Conservation (phyloP, 2,329 filamentous ascomycete genomes). For the Pseudopyricularia javanii region DNA sequence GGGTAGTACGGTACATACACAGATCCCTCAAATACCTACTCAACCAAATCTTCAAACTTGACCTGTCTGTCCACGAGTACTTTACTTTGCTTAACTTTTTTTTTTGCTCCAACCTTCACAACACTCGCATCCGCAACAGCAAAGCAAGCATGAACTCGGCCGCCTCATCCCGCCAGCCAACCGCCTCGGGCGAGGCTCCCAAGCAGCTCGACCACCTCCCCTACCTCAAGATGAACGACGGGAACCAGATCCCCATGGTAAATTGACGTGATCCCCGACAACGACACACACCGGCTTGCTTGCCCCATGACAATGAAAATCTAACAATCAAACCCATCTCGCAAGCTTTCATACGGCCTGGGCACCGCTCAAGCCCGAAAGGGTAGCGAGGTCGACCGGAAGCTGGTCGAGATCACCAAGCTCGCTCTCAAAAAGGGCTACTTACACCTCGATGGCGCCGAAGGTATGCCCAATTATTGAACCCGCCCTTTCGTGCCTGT, state of each 20-base stretch:
- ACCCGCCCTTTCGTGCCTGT: neutral
- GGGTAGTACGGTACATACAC: neutral
- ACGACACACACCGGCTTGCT: too few species aligned
- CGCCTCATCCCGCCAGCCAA: conserved; percentile 22
- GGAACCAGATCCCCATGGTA: conserved; percentile 59
- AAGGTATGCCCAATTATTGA: conserved; percentile 31
- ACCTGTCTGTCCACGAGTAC: too few species aligned
- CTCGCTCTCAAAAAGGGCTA: conserved; percentile 59
- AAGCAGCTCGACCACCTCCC: conserved; percentile 35
- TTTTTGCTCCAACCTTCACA: neutral
- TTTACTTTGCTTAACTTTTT: too few species aligned
- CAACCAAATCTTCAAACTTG: too few species aligned
- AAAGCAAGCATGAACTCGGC: conserved; percentile 28
- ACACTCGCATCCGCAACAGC: neutral
- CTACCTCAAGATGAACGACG: conserved; percentile 59
- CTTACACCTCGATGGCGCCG: conserved; percentile 62
- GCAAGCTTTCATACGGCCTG: conserved; percentile 60
- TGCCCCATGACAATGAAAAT: too few species aligned
- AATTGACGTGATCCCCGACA: neutral
- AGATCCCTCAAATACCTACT: neutral
- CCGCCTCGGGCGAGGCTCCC: conserved; percentile 23
- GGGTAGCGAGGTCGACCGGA: conserved; percentile 15
- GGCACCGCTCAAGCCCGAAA: conserved; percentile 43
- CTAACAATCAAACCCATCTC: too few species aligned
- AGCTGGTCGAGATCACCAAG: conserved; percentile 33